Evolutionary conservation across 306 rosid species (phyloP).

Genomic region (Sesbania bispinosa): DNA sequence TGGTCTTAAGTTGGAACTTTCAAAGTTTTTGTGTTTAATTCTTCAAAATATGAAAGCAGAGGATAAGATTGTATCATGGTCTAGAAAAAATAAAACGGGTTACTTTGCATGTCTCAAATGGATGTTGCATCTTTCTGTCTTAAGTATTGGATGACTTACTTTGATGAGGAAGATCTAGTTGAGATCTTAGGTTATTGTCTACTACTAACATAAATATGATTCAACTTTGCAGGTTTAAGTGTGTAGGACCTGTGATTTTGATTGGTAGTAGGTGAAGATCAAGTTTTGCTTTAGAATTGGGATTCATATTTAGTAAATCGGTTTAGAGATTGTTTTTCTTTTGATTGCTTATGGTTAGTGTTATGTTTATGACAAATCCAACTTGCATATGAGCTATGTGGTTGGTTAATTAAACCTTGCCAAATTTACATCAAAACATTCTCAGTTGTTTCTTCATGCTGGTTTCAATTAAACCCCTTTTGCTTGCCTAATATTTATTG

Average conservation of each 20-base stretch:
- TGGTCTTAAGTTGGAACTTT: not conserved
- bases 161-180: not conserved
- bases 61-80: not conserved
- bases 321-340: not conserved
- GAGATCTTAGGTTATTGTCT: not conserved
- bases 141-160: not conserved
- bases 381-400: not conserved
- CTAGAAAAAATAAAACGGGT: not conserved
- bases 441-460: not conserved
- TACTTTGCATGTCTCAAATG: not conserved
- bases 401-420: not conserved
- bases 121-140: not conserved
- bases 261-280: not conserved
- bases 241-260: slow-evolving; percentile 67
- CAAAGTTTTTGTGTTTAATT: not conserved
- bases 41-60: not conserved
- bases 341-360: not conserved
- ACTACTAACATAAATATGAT: not conserved
- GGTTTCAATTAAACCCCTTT: too few relatives aligned
- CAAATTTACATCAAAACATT: not conserved
- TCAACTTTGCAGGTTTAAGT: slow-evolving; percentile 53
- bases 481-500: slow-evolving; percentile 46
- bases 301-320: not conserved
- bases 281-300: not conserved
- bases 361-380: not conserved